These are phyloP conservation scores for Imleria badia DNA, from an alignment of 768 basidiomycete species.

Conservation along the genomic window DNA sequence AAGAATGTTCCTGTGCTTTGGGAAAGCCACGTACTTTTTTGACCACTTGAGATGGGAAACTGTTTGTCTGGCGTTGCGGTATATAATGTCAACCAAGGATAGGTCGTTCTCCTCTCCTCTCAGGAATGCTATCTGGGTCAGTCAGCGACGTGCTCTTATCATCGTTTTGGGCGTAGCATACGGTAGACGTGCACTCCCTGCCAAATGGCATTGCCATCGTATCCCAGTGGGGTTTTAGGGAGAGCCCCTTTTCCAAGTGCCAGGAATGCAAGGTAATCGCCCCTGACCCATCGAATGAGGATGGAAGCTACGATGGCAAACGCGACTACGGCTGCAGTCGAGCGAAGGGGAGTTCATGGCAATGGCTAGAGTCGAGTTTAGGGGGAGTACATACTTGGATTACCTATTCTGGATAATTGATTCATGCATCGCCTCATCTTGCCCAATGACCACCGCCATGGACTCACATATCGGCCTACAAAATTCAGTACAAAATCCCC, in stretches of 20 bases:
- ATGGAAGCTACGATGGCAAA: neutral
- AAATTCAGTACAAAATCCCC: neutral
- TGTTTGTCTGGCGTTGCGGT: neutral
- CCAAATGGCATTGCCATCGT: neutral
- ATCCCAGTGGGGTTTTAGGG: neutral
- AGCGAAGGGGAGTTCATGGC: neutral
- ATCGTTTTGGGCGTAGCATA: neutral
- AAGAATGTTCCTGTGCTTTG: neutral
- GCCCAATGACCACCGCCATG: conserved; percentile 21
- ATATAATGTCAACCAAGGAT: neutral
- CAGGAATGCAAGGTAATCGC: no score
- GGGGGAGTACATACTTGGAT: no score
- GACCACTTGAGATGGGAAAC: neutral
- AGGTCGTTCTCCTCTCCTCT: neutral
- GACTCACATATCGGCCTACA: neutral
- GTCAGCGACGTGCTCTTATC: neutral
- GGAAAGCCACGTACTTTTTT: neutral
- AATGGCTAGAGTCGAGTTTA: no score
- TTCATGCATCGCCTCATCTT: neutral
- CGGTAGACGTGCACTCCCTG: neutral
- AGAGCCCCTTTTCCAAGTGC: neutral
- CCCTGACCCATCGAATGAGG: neutral
- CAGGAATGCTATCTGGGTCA: neutral
- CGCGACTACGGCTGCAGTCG: neutral
- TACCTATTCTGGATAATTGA: neutral